Evolutionary conservation across 345 rosid genomes (phyloP).

Genomic region (Kandelia obovata): DNA sequence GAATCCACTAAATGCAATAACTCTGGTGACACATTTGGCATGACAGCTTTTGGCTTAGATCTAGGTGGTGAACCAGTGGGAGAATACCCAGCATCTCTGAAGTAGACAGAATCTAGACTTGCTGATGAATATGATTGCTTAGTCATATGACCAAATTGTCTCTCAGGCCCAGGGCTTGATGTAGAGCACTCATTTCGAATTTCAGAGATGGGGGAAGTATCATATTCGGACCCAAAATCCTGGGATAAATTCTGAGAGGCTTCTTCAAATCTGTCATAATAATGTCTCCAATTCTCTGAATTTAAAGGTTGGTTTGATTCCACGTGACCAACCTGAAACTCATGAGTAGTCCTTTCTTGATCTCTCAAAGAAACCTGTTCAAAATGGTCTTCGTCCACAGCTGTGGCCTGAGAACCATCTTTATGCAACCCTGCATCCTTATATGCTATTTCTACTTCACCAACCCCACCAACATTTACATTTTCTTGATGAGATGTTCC

Average conservation of each 20-base stretch:
- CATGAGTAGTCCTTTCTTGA: constrained; percentile 46
- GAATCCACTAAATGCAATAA: constrained; percentile 97
- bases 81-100: constrained; percentile 45
- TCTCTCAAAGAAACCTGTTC: constrained; percentile 78
- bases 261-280: constrained; percentile 35
- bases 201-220: constrained; percentile 43
- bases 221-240: constrained; percentile 29
- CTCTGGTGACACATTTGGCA: constrained; percentile 97
- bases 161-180: constrained; percentile 60
- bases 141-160: constrained; percentile 33
- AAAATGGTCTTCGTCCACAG: constrained; percentile 62
- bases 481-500: constrained; percentile 39
- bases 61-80: constrained; percentile 62
- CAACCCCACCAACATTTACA: constrained; percentile 23
- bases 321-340: constrained; percentile 23
- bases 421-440: constrained; percentile 28
- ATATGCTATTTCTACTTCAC: constrained; percentile 22
- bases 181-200: constrained; percentile 36
- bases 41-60: constrained; percentile 57
- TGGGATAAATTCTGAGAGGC: constrained; percentile 28
- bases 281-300: constrained; percentile 44
- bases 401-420: constrained; percentile 29
- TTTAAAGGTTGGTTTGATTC: constrained; percentile 37
- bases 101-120: constrained; percentile 50
- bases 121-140: constrained; percentile 49